A percentile compares a stretch with the other conserved stretches of the same genome.
These are phyloP conservation scores for Tolypocladium tropicale DNA, from an alignment of 2,329 filamentous ascomycete species.

Conservation along the genomic window DNA sequence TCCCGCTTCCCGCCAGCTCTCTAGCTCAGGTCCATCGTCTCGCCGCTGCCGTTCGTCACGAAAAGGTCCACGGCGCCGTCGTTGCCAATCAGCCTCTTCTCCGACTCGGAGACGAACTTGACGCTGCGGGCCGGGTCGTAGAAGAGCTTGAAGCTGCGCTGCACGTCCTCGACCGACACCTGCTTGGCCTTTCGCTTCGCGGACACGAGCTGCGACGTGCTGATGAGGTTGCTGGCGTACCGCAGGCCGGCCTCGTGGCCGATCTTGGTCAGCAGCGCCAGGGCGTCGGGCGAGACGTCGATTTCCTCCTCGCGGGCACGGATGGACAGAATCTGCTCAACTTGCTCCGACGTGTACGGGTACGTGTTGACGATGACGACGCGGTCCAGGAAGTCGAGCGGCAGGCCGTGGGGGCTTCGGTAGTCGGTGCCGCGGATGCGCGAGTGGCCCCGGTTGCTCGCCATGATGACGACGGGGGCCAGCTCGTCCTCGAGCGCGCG, in stretches of 20 bases:
- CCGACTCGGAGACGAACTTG: constrained; percentile 80
- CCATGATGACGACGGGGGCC: constrained; percentile 98
- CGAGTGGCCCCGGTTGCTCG: constrained; percentile 87
- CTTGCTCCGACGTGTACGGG: constrained; percentile 70
- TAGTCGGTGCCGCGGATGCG: constrained; percentile 91
- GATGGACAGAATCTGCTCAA: constrained; percentile 85
- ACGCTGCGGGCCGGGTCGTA: constrained; percentile 83
- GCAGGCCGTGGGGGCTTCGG: constrained; percentile 83
- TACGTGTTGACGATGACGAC: constrained; percentile 95
- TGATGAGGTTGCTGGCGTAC: constrained; percentile 97
- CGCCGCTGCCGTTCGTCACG: constrained; percentile 31
- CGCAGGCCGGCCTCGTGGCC: constrained; percentile 83
- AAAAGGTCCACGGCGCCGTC: constrained; percentile 68
- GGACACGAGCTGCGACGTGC: constrained; percentile 77
- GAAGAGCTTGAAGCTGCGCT: constrained; percentile 88
- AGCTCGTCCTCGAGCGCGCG: constrained; percentile 90
- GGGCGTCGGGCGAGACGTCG: constrained; percentile 78
- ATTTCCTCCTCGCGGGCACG: constrained; percentile 94
- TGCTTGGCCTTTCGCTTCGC: constrained; percentile 79
- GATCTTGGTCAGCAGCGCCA: constrained; percentile 91
- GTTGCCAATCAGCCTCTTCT: constrained; percentile 87
- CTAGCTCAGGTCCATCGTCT: constrained; percentile 37
- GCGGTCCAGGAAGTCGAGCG: constrained; percentile 90
- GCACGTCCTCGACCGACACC: constrained; percentile 78
- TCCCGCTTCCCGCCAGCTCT: constrained; percentile 3